A percentile compares a stretch with the other conserved stretches of the same genome.
phyloP scores from a whole-genome alignment of 2,329 filamentous ascomycete species.

The Neonectria punicea region DNA sequence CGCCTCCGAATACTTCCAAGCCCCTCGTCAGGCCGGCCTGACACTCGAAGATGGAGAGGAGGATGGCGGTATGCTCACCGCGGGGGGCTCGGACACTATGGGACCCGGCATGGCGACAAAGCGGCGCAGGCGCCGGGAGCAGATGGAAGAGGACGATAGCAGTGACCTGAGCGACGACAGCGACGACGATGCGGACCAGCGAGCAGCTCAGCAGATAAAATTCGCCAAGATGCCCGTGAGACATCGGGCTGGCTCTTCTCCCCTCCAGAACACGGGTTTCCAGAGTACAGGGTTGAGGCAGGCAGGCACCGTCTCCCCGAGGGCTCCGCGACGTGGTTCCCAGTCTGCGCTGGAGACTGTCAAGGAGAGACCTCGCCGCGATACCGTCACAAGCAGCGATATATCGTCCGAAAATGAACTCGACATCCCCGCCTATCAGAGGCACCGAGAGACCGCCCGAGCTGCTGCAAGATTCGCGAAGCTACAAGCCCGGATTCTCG shows the following conservation, averaged over 20 bases:
- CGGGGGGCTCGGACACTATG: constrained; percentile 73
- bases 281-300: constrained; percentile 73
- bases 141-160: constrained; percentile 86
- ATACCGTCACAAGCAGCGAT: constrained; percentile 85
- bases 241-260: constrained; percentile 87
- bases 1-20: constrained; percentile 85
- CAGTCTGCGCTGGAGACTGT: constrained; percentile 76
- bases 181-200: constrained; percentile 79
- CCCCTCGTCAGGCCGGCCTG: constrained; percentile 70
- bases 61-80: constrained; percentile 77
- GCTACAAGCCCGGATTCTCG: constrained; percentile 52
- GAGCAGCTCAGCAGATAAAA: constrained; percentile 89
- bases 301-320: constrained; percentile 58
- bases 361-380: constrained; percentile 75
- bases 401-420: constrained; percentile 86
- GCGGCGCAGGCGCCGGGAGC: constrained; percentile 73
- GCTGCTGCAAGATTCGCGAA: constrained; percentile 59
- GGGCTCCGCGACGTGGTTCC: constrained; percentile 70
- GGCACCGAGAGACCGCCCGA: constrained; percentile 69
- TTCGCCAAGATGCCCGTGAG: constrained; percentile 96
- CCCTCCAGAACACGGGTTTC: constrained; percentile 74
- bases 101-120: constrained; percentile 75
- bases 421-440: constrained; percentile 73
- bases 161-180: constrained; percentile 87
- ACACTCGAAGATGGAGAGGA: constrained; percentile 78